Evolutionary conservation across 2,329 filamentous ascomycete genomes (phyloP).

Genomic region (Corynespora cassiicola): DNA sequence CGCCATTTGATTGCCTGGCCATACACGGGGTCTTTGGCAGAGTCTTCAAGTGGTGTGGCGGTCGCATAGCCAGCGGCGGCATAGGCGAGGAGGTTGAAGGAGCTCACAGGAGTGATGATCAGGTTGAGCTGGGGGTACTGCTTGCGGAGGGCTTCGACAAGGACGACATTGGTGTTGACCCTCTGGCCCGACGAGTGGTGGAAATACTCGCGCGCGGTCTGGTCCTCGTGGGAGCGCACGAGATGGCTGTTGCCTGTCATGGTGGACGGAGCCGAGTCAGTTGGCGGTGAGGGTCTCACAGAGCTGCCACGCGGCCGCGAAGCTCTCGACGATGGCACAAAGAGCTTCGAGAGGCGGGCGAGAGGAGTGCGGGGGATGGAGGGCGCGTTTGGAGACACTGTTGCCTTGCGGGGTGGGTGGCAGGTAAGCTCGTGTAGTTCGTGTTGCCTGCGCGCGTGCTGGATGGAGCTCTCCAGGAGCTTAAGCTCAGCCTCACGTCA

Average conservation of each 20-base stretch:
- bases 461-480: no score
- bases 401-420: no score
- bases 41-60: constrained; percentile 49
- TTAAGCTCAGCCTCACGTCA: constrained; percentile 12
- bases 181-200: constrained; percentile 52
- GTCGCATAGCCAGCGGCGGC: constrained; percentile 51
- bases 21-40: constrained; percentile 45
- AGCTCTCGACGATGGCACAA: background rate
- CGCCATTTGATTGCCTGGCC: constrained; percentile 42
- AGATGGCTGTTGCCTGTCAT: constrained; percentile 36
- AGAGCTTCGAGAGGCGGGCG: constrained; percentile 1
- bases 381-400: no score
- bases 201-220: constrained; percentile 48
- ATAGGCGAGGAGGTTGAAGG: constrained; percentile 49
- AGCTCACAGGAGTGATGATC: constrained; percentile 42
- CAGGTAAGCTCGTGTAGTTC: no score
- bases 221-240: constrained; percentile 36
- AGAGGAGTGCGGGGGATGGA: no score
- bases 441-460: no score
- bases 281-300: no score
- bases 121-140: constrained; percentile 55
- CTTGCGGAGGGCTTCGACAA: constrained; percentile 52
- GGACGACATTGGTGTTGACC: constrained; percentile 51
- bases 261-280: constrained; percentile 5
- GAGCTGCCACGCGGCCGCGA: constrained; percentile 3